Conservation (phyloP, 2,329 filamentous ascomycete genomes). For the Colletotrichum theobromicola region DNA sequence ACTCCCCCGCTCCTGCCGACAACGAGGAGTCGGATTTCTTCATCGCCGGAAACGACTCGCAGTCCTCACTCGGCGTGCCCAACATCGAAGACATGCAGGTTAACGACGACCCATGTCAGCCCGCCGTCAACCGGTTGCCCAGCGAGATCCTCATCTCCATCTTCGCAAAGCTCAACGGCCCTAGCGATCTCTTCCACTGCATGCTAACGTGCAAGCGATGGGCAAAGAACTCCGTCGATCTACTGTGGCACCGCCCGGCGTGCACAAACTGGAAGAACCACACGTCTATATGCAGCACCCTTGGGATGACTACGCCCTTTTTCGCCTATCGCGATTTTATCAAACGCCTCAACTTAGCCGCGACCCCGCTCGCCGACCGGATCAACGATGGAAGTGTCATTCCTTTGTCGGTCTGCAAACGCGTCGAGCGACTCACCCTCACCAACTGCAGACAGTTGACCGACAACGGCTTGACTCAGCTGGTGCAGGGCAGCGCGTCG, state of each 20-base stretch:
- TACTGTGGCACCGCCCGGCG: slow-evolving; percentile 92
- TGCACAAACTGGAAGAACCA: slow-evolving; percentile 89
- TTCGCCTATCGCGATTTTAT: slow-evolving; percentile 92
- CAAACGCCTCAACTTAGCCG: slow-evolving; percentile 88
- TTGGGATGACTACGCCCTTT: slow-evolving; percentile 74
- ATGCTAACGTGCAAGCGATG: slow-evolving; percentile 95
- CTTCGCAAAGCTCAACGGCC: slow-evolving; percentile 80
- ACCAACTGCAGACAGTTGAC: slow-evolving; percentile 88
- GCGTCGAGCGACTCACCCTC: slow-evolving; percentile 89
- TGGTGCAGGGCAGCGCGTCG: slow-evolving; percentile 80
- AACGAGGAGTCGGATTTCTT: slow-evolving; percentile 96
- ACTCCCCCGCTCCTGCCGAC: slow-evolving; percentile 76
- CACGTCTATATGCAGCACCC: slow-evolving; percentile 78
- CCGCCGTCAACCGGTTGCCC: slow-evolving; percentile 85
- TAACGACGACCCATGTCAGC: slow-evolving; percentile 68
- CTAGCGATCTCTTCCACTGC: slow-evolving; percentile 81
- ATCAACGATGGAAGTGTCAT: slow-evolving; percentile 90
- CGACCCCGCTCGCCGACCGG: slow-evolving; percentile 62
- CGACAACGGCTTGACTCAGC: slow-evolving; percentile 79
- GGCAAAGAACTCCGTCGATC: slow-evolving; percentile 89
- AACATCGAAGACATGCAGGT: slow-evolving; percentile 78
- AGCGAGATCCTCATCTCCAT: slow-evolving; percentile 95
- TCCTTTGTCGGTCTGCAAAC: slow-evolving; percentile 83
- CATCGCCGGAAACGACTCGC: slow-evolving; percentile 86
- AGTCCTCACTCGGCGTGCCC: slow-evolving; percentile 86